Percentiles rank a stretch among this genome's conserved stretches.
phyloP scores from a whole-genome alignment of 192 early-diverging fungal species.

The Backusella mclennaniae region DNA sequence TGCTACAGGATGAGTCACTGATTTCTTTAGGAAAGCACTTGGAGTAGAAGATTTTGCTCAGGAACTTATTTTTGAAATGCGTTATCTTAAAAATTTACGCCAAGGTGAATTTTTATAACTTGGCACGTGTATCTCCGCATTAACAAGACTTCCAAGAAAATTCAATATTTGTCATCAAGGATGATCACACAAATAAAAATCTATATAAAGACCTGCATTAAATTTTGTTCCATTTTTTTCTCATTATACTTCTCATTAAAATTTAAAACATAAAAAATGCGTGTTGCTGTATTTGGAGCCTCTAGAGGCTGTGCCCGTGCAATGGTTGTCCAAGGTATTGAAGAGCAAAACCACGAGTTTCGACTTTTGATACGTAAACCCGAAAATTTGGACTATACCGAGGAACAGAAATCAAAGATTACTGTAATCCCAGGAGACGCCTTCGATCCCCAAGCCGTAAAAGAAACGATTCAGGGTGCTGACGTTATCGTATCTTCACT shows the following conservation, averaged over 20 bases:
- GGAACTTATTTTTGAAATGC: neutral
- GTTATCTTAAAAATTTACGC: neutral
- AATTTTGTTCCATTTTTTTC: neutral
- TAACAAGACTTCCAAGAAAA: neutral
- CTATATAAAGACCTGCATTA: neutral
- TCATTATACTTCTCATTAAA: neutral
- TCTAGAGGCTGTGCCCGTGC: conserved; percentile 19
- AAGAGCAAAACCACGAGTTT: neutral
- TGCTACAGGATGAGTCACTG: neutral
- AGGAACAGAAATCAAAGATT: conserved; percentile 35
- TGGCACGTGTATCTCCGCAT: neutral
- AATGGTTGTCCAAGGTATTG: conserved; percentile 20
- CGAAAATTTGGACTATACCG: conserved; percentile 37
- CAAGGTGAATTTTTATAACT: neutral
- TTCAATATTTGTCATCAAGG: neutral
- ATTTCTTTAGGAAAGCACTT: neutral
- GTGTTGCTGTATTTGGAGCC: conserved; percentile 17
- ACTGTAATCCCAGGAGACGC: conserved; percentile 44
- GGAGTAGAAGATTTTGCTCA: neutral
- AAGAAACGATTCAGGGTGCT: conserved; percentile 32
- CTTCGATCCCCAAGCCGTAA: conserved; percentile 27
- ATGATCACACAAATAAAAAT: neutral
- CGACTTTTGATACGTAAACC: conserved; percentile 40
- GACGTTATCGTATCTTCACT: conserved; percentile 40
- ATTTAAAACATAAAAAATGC: neutral